These are phyloP conservation scores for Actinomortierella ambigua DNA, from an alignment of 371 early-diverging fungal species.

Conservation along the genomic window DNA sequence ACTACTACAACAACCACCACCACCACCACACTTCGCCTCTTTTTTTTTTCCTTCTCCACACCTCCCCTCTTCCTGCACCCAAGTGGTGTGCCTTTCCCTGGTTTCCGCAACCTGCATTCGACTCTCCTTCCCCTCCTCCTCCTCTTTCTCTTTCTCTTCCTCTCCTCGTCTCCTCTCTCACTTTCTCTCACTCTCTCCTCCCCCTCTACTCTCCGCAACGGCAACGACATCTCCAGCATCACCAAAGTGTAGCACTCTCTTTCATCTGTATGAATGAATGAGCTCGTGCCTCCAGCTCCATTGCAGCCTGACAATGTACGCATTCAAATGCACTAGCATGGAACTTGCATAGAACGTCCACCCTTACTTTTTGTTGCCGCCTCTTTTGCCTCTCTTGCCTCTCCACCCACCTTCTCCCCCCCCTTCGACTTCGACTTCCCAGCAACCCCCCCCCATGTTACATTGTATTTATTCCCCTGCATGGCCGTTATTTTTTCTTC, in stretches of 20 bases:
- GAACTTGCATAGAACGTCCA: background rate
- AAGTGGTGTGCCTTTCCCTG: too few relatives aligned
- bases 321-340: background rate
- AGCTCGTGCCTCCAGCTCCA: background rate
- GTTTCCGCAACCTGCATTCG: constrained; percentile 1
- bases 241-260: background rate
- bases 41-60: background rate
- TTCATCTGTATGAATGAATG: background rate
- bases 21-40: background rate
- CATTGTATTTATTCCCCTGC: too few relatives aligned
- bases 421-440: too few relatives aligned
- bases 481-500: too few relatives aligned
- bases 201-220: background rate
- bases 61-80: constrained; percentile 3
- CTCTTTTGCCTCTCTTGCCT: background rate
- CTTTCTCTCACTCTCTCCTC: background rate
- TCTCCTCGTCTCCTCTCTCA: background rate
- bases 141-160: background rate
- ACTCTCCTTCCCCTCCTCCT: background rate
- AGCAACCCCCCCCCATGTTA: too few relatives aligned
- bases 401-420: constrained; percentile 2
- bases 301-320: background rate
- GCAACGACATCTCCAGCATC: background rate
- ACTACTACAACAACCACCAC: too few relatives aligned
- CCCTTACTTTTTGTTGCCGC: background rate